phyloP scores from a whole-genome alignment of 2,329 filamentous ascomycete genomes.

The Claviceps purpurea region DNA sequence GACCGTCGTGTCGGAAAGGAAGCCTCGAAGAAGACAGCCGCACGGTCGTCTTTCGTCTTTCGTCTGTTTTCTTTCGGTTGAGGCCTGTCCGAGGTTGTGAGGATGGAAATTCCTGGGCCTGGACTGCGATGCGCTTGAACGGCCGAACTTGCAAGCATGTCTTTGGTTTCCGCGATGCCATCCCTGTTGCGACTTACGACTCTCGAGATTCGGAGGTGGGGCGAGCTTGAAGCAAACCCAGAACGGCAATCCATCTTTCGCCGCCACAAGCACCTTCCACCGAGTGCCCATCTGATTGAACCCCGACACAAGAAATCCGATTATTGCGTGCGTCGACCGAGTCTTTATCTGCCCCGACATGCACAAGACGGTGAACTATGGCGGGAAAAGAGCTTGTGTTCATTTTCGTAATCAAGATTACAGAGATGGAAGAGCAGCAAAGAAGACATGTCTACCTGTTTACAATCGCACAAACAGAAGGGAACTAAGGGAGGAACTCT shows the following conservation, averaged over 20 bases:
- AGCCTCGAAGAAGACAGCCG: background rate
- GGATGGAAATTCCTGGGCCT: background rate
- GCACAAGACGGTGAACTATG: background rate
- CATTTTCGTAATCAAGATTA: background rate
- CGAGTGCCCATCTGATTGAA: too few relatives aligned
- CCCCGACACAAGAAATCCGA: too few relatives aligned
- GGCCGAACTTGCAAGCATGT: background rate
- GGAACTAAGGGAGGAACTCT: background rate
- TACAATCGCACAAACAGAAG: background rate
- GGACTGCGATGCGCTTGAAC: slow-evolving; percentile 1
- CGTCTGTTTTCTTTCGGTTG: background rate
- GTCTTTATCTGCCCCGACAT: background rate
- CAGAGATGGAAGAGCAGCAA: background rate
- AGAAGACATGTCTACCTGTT: background rate
- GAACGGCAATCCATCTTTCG: background rate
- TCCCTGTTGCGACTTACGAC: slow-evolving; percentile 4
- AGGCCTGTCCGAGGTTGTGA: background rate
- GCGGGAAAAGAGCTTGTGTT: too few relatives aligned
- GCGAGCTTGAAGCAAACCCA: background rate
- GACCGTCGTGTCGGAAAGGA: background rate
- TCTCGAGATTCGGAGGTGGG: slow-evolving; percentile 2
- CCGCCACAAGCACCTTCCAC: background rate
- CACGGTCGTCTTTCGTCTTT: background rate
- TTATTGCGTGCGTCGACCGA: too few relatives aligned
- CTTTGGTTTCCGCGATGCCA: background rate